These are phyloP conservation scores for Botrytis fragariae DNA, from an alignment of 2,329 filamentous ascomycete genomes.

Conservation along the genomic window DNA sequence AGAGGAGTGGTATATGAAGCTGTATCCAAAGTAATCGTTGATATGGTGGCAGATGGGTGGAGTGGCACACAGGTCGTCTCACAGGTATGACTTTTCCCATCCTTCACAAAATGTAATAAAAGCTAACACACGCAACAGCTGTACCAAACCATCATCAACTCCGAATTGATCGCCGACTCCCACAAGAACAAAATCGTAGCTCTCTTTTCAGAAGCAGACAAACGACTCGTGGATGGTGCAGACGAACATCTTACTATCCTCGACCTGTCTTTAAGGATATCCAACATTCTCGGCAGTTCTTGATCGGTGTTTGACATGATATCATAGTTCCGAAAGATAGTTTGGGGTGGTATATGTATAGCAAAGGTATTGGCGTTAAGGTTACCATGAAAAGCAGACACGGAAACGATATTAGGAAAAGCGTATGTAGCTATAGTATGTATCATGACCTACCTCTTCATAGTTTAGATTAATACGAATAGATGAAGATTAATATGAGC, in stretches of 20 bases:
- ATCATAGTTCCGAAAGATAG: not conserved
- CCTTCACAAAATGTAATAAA: not conserved
- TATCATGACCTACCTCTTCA: constrained; percentile 6
- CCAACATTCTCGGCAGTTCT: constrained; percentile 56
- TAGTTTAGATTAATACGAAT: constrained; percentile 4
- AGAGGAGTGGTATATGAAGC: constrained; percentile 65
- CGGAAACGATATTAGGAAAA: not conserved
- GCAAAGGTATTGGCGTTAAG: constrained; percentile 17
- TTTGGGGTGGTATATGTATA: constrained; percentile 3
- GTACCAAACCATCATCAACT: constrained; percentile 78
- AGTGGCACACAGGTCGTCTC: constrained; percentile 84
- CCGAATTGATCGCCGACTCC: constrained; percentile 77
- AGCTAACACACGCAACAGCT: constrained; percentile 49
- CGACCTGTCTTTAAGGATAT: constrained; percentile 79
- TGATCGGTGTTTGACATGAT: constrained; percentile 11
- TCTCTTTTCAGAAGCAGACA: constrained; percentile 91
- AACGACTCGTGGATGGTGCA: constrained; percentile 87
- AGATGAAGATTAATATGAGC: not conserved
- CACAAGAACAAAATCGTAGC: constrained; percentile 90
- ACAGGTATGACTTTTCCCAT: constrained; percentile 55
- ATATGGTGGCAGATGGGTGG: constrained; percentile 95
- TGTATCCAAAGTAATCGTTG: constrained; percentile 77
- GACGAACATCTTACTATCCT: constrained; percentile 93
- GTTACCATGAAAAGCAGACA: not conserved
- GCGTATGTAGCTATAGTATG: constrained; percentile 2